These are phyloP conservation scores for Ceratobasidium sp. DNA, from an alignment of 1,284 basidiomycete genomes.

Conservation along the genomic window DNA sequence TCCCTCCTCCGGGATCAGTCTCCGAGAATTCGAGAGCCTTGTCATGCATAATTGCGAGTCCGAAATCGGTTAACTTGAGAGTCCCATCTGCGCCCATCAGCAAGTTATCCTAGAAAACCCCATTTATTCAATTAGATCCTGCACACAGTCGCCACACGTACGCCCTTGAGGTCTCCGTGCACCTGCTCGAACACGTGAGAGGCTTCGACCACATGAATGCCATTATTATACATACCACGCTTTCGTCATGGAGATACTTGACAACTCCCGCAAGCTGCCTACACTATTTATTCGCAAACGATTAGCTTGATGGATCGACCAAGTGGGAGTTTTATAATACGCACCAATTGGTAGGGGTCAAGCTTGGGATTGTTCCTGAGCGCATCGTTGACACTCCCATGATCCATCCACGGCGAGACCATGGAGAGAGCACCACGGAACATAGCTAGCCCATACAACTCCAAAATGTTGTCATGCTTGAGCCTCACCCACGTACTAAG, in stretches of 20 bases:
- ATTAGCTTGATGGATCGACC: too few species aligned
- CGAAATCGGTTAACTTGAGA: slow-evolving; percentile 13
- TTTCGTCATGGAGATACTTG: neutral
- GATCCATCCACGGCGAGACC: slow-evolving; percentile 23
- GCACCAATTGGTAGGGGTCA: neutral
- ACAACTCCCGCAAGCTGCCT: neutral
- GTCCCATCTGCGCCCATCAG: neutral
- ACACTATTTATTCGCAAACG: too few species aligned
- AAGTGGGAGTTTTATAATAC: neutral
- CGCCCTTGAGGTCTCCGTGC: slow-evolving; percentile 17
- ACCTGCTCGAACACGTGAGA: neutral
- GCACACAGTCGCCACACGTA: too few species aligned
- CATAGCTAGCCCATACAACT: neutral
- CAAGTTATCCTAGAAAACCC: slow-evolving; percentile 15
- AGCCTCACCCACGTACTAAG: neutral
- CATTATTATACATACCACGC: neutral
- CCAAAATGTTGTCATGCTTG: neutral
- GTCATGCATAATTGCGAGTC: slow-evolving; percentile 20
- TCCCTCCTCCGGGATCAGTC: neutral
- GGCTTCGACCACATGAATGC: too few species aligned
- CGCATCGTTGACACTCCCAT: neutral
- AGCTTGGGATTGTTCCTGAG: neutral
- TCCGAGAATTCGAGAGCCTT: slow-evolving; percentile 1
- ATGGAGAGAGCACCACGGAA: neutral
- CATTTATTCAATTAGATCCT: too few species aligned